Evolutionary conservation across 108 stramenopile species (phyloP).

Genomic region (Fistulifera pelliculosa): DNA sequence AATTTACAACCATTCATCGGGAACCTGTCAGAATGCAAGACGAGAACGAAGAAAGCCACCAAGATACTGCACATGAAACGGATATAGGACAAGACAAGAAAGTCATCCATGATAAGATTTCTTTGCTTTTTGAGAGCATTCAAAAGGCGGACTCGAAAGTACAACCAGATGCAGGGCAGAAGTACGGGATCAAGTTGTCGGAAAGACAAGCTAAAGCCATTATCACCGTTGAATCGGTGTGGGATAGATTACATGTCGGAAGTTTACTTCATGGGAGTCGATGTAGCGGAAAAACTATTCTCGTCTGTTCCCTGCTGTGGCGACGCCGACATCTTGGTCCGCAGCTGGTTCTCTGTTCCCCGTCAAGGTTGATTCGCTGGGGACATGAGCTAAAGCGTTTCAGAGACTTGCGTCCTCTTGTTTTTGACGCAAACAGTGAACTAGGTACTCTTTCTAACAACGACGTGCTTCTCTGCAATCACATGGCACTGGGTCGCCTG

Average conservation of each 20-base stretch:
- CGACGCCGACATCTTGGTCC: conserved; percentile 36
- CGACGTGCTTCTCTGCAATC: neutral
- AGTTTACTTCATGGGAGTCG: conserved; percentile 20
- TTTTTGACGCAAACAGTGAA: conserved; percentile 1
- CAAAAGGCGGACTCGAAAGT: no score
- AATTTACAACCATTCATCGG: neutral
- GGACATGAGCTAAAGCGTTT: conserved; percentile 49
- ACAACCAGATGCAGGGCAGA: no score
- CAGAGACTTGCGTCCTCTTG: conserved; percentile 20
- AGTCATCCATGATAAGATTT: no score
- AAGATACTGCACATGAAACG: no score
- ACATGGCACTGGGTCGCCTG: no score
- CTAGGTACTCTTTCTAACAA: neutral
- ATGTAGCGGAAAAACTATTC: conserved; percentile 57
- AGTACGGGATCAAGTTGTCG: neutral
- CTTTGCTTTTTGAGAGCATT: no score
- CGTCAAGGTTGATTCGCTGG: conserved; percentile 63
- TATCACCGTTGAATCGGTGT: neutral
- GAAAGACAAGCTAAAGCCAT: neutral
- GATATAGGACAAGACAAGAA: no score
- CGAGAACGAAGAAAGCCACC: neutral
- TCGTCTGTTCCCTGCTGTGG: conserved; percentile 40
- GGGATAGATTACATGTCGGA: conserved; percentile 13
- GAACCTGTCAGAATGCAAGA: neutral
- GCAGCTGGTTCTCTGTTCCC: conserved; percentile 49